Evolutionary conservation across 129 eudicot species (phyloP).

Genomic region (Deinandra increscens): DNA sequence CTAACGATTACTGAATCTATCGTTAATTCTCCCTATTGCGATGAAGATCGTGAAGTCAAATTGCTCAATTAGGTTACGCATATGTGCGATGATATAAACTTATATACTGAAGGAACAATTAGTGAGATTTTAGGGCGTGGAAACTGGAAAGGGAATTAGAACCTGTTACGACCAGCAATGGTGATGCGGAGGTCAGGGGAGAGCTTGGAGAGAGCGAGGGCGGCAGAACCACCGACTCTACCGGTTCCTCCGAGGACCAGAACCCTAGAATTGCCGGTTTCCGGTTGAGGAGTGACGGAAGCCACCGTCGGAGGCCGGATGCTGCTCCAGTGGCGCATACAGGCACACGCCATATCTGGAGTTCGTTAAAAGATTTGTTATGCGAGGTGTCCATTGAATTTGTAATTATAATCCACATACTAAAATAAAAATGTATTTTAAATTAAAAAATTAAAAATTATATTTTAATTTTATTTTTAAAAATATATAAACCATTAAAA

Average conservation of each 20-base stretch:
- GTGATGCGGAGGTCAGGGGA: conserved; percentile 65
- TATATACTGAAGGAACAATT: too few relatives aligned
- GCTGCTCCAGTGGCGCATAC: conserved; percentile 47
- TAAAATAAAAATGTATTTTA: too few relatives aligned
- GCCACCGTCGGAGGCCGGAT: conserved; percentile 23
- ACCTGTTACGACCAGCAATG: conserved; percentile 87
- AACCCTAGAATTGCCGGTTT: conserved; percentile 48
- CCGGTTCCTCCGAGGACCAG: conserved; percentile 89
- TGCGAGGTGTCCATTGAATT: not conserved
- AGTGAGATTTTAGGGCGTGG: not conserved
- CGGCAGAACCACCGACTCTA: conserved; percentile 94
- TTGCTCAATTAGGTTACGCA: too few relatives aligned
- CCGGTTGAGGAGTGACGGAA: conserved; percentile 26
- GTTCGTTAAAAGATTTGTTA: conserved; percentile 15
- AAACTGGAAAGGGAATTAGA: not conserved
- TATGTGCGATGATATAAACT: too few relatives aligned
- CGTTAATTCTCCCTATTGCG: too few relatives aligned
- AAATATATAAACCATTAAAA: too few relatives aligned
- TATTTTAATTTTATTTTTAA: too few relatives aligned
- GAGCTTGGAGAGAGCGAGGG: conserved; percentile 74
- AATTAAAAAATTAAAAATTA: too few relatives aligned
- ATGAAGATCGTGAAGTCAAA: too few relatives aligned
- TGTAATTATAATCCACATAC: not conserved
- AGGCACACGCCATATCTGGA: conserved; percentile 52
- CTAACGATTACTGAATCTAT: too few relatives aligned